phyloP scores from a whole-genome alignment of 179 eudicot genomes.

The Gypsophila paniculata region DNA sequence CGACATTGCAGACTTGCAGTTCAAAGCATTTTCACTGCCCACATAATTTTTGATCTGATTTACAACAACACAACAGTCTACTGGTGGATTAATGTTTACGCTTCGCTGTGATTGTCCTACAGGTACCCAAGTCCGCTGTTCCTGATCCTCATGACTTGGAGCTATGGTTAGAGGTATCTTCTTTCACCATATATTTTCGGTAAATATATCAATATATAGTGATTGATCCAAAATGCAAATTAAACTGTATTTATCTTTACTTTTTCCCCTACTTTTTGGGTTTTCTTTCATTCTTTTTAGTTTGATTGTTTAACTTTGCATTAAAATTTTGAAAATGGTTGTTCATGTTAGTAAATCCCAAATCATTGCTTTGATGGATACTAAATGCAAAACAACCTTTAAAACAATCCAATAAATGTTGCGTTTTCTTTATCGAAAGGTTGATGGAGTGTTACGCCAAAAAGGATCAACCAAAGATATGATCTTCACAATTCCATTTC shows the following conservation, averaged over 20 bases:
- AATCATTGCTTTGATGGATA: not conserved
- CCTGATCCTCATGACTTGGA: slow-evolving; percentile 88
- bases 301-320: too few relatives aligned
- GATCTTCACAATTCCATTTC: slow-evolving; percentile 85
- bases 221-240: too few relatives aligned
- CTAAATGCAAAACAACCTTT: not conserved
- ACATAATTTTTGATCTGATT: not conserved
- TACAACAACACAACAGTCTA: not conserved
- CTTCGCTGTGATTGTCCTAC: slow-evolving; percentile 17
- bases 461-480: slow-evolving; percentile 86
- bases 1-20: not conserved
- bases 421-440: slow-evolving; percentile 35
- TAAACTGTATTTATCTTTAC: too few relatives aligned
- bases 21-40: not conserved
- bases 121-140: slow-evolving; percentile 65
- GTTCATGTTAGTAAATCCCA: too few relatives aligned
- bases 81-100: not conserved
- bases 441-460: slow-evolving; percentile 83
- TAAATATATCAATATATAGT: not conserved
- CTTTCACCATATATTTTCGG: not conserved
- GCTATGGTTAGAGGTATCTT: slow-evolving; percentile 77
- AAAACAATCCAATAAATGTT: not conserved
- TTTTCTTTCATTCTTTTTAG: too few relatives aligned
- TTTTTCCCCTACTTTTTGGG: too few relatives aligned
- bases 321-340: too few relatives aligned